These are phyloP conservation scores for Kwoniella botswanensis DNA, from an alignment of 768 basidiomycete species.

Conservation along the genomic window DNA sequence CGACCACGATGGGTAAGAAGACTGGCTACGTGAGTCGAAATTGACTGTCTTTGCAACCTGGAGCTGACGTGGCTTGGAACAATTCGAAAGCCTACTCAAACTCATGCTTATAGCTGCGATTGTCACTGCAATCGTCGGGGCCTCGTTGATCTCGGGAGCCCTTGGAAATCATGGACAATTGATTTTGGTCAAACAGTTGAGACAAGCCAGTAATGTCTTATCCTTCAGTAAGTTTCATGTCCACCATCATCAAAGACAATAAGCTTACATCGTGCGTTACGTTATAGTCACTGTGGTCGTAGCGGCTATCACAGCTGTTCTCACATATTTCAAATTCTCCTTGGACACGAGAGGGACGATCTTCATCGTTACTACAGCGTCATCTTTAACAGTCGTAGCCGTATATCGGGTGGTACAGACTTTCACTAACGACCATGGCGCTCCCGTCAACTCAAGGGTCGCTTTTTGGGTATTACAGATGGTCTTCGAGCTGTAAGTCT, in stretches of 20 bases:
- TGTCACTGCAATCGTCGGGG: too few relatives aligned
- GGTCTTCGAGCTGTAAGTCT: conserved; percentile 31
- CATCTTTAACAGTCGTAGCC: conserved; percentile 15
- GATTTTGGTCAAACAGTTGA: too few relatives aligned
- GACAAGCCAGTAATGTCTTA: too few relatives aligned
- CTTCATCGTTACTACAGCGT: conserved; percentile 8
- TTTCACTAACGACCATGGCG: neutral
- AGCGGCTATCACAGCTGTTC: neutral
- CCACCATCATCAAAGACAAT: conserved; percentile 1
- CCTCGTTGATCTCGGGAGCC: too few relatives aligned
- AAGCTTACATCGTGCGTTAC: too few relatives aligned
- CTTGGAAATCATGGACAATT: too few relatives aligned
- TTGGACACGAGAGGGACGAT: neutral
- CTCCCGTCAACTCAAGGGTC: neutral
- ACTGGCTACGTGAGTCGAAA: neutral
- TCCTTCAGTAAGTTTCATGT: neutral
- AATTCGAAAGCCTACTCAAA: too few relatives aligned
- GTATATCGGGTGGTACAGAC: conserved; percentile 19
- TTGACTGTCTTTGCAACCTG: neutral
- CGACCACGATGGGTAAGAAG: conserved; percentile 19
- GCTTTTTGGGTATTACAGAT: conserved; percentile 34
- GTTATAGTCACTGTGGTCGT: conserved; percentile 8
- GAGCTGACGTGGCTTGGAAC: too few relatives aligned
- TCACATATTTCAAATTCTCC: neutral
- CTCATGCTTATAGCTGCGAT: too few relatives aligned